Conservation (phyloP, 352 stramenopile genomes). For the Phytophthora podocarpi region DNA sequence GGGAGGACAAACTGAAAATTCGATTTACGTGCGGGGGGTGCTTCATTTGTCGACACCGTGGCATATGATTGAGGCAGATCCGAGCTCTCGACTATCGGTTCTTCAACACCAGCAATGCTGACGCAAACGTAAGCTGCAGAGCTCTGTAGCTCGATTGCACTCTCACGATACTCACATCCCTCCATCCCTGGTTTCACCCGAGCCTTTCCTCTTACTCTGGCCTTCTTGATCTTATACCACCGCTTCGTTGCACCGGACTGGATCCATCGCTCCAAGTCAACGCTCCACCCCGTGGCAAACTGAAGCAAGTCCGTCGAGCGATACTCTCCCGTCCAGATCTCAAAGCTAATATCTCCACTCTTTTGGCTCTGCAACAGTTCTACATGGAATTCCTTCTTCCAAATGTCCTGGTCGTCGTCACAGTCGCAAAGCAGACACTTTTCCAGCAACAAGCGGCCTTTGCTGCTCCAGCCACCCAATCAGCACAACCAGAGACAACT, state of each 20-base stretch:
- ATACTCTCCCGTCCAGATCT: slow-evolving; percentile 15
- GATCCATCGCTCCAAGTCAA: slow-evolving; percentile 34
- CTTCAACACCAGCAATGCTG: neutral
- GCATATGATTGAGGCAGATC: neutral
- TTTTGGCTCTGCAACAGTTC: neutral
- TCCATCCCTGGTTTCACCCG: neutral
- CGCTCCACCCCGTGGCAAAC: slow-evolving; percentile 21
- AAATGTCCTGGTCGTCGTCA: too few relatives aligned
- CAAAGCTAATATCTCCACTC: slow-evolving; percentile 1
- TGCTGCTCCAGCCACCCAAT: neutral
- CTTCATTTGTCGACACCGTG: slow-evolving; percentile 2
- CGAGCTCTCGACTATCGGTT: neutral
- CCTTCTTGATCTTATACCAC: slow-evolving; percentile 18
- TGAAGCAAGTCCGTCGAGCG: slow-evolving; percentile 32
- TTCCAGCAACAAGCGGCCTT: slow-evolving; percentile 15
- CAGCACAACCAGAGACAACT: neutral
- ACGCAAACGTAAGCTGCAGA: slow-evolving; percentile 19
- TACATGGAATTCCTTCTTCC: slow-evolving; percentile 6
- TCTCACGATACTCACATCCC: slow-evolving; percentile 1
- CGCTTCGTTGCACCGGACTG: slow-evolving; percentile 10
- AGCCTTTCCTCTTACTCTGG: neutral
- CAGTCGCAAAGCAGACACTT: slow-evolving; percentile 5
- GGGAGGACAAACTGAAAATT: slow-evolving; percentile 44
- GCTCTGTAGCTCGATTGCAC: neutral
- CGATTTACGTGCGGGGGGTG: neutral